phyloP scores from a whole-genome alignment of 768 basidiomycete species.

The Mycena venus region DNA sequence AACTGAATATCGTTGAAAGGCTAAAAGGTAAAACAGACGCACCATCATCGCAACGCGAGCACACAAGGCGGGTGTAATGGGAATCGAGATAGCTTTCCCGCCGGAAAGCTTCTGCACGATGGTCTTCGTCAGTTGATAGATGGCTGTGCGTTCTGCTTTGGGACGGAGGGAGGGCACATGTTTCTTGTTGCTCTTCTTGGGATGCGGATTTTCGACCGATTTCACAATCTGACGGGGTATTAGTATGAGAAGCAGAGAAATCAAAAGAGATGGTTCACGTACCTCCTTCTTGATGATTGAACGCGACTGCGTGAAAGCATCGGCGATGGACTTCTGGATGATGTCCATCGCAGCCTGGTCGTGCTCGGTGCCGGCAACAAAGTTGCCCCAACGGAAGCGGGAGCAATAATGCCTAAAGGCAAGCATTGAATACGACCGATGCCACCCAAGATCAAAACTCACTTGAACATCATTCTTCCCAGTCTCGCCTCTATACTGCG shows the following conservation, averaged over 20 bases:
- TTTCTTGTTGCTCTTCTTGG: neutral
- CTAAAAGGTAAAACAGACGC: neutral
- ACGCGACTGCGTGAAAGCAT: neutral
- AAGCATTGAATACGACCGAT: neutral
- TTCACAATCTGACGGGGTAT: neutral
- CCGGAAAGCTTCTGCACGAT: neutral
- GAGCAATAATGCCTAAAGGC: neutral
- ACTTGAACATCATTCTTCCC: constrained; percentile 6
- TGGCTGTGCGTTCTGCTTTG: neutral
- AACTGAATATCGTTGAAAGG: neutral
- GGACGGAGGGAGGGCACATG: neutral
- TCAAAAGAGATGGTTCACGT: neutral
- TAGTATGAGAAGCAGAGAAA: neutral
- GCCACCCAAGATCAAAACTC: neutral
- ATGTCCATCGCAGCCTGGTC: constrained; percentile 8
- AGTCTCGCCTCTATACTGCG: neutral
- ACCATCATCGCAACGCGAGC: constrained; percentile 8
- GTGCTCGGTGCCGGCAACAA: constrained; percentile 13
- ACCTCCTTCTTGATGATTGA: constrained; percentile 18
- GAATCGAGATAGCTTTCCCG: neutral
- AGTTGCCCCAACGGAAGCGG: constrained; percentile 11
- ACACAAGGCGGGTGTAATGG: constrained; percentile 6
- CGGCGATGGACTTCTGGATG: neutral
- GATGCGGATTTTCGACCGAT: neutral
- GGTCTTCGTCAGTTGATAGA: constrained; percentile 15